These are phyloP conservation scores for Begonia fuchsioides DNA, from an alignment of 306 rosid genomes.

Conservation along the genomic window DNA sequence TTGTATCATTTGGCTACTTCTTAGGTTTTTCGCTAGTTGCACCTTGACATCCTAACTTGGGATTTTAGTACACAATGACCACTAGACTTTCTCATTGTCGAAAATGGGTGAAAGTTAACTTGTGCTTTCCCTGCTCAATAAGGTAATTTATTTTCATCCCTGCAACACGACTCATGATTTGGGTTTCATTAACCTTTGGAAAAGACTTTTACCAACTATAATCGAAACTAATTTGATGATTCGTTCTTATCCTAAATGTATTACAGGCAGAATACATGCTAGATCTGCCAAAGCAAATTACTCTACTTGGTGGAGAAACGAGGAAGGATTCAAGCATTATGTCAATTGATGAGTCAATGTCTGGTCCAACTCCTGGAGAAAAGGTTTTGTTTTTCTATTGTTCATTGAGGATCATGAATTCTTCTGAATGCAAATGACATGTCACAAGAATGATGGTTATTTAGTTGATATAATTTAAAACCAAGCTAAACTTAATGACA, in stretches of 20 bases:
- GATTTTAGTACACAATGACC: too few relatives aligned
- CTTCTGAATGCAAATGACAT: too few relatives aligned
- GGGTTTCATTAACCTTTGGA: constrained; percentile 13
- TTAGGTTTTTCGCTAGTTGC: background rate
- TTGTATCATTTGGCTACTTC: background rate
- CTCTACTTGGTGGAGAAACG: constrained; percentile 64
- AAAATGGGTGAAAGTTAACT: too few relatives aligned
- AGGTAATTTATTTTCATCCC: constrained; percentile 7
- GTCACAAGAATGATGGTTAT: too few relatives aligned
- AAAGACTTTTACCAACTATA: too few relatives aligned
- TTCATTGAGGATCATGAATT: too few relatives aligned
- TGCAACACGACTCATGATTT: constrained; percentile 16
- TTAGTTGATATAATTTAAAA: too few relatives aligned
- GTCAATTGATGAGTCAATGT: constrained; percentile 59
- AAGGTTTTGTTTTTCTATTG: constrained; percentile 76
- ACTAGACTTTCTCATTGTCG: too few relatives aligned
- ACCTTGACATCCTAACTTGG: too few relatives aligned
- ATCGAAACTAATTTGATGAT: too few relatives aligned
- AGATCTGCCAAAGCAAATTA: constrained; percentile 87
- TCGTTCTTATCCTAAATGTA: background rate
- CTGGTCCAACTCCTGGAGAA: constrained; percentile 55
- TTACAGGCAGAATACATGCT: constrained; percentile 80
- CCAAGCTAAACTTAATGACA: too few relatives aligned
- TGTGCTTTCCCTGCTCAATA: background rate
- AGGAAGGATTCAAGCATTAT: constrained; percentile 66